Evolutionary conservation across 2,329 filamentous ascomycete species (phyloP).

Genomic region (Emmonsiellopsis sp.): DNA sequence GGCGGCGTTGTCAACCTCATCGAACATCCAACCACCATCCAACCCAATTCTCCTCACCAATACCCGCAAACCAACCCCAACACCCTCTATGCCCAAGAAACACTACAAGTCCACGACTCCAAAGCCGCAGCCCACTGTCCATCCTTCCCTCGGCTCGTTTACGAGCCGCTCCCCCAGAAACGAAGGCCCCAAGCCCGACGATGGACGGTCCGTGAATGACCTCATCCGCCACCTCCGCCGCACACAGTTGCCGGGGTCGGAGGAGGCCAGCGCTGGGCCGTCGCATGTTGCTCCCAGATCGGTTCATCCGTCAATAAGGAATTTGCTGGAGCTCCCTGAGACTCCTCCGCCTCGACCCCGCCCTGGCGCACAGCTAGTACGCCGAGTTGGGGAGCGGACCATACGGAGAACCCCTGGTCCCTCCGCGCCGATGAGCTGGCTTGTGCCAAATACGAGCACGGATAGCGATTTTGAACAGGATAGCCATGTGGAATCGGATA

Average conservation of each 20-base stretch:
- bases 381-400: constrained; percentile 25
- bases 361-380: constrained; percentile 25
- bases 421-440: constrained; percentile 39
- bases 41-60: constrained; percentile 2
- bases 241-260: constrained; percentile 24
- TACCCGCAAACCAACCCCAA: neutral
- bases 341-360: constrained; percentile 35
- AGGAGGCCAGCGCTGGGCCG: constrained; percentile 15
- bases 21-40: neutral
- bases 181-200: constrained; percentile 15
- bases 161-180: constrained; percentile 2
- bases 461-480: neutral
- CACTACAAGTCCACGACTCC: constrained; percentile 28
- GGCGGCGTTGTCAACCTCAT: neutral
- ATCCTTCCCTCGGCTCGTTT: constrained; percentile 30
- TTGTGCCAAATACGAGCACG: constrained; percentile 16
- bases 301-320: constrained; percentile 37
- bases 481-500: constrained; percentile 8
- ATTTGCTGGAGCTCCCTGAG: constrained; percentile 36
- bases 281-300: constrained; percentile 24
- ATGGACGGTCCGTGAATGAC: constrained; percentile 36
- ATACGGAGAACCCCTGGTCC: constrained; percentile 35
- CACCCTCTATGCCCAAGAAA: constrained; percentile 39
- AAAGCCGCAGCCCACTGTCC: constrained; percentile 33
- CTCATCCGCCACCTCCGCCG: constrained; percentile 39